These are phyloP conservation scores for Rubroshorea leprosula DNA, from an alignment of 345 rosid genomes.

Conservation along the genomic window DNA sequence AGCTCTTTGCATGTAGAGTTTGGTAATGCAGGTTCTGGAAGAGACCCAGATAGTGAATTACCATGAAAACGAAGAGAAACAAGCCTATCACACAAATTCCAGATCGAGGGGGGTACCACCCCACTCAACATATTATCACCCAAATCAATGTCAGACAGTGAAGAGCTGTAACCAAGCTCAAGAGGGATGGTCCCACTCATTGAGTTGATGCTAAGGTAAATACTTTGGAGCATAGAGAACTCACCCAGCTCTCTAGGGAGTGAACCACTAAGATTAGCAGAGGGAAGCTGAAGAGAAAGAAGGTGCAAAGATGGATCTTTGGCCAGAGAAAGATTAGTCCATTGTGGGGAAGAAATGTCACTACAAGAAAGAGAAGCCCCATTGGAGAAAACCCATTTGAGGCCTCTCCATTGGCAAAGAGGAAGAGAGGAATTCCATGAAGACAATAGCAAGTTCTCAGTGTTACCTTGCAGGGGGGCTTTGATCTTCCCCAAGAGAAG, in stretches of 20 bases:
- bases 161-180: slow-evolving; percentile 88
- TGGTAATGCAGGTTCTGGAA: slow-evolving; percentile 84
- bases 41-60: slow-evolving; percentile 54
- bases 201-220: slow-evolving; percentile 72
- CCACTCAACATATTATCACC: slow-evolving; percentile 56
- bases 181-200: slow-evolving; percentile 78
- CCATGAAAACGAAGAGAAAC: slow-evolving; percentile 60
- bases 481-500: slow-evolving; percentile 71
- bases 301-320: slow-evolving; percentile 75
- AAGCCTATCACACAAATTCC: slow-evolving; percentile 89
- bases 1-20: slow-evolving; percentile 60
- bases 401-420: slow-evolving; percentile 95
- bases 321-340: slow-evolving; percentile 61
- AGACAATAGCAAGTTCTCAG: slow-evolving; percentile 73
- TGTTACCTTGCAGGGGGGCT: slow-evolving; percentile 69
- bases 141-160: slow-evolving; percentile 76
- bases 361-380: slow-evolving; percentile 55
- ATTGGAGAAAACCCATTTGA: slow-evolving; percentile 79
- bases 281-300: slow-evolving; percentile 79
- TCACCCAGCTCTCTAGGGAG: slow-evolving; percentile 86
- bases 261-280: slow-evolving; percentile 90
- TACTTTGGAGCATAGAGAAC: slow-evolving; percentile 80
- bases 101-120: slow-evolving; percentile 69
- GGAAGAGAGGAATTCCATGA: slow-evolving; percentile 92
- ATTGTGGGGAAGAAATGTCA: slow-evolving; percentile 57